Evolutionary conservation across 352 stramenopile genomes (phyloP), one percentile per base, ranked within the genome.

Genomic region (Pythium rishiriense): DNA sequence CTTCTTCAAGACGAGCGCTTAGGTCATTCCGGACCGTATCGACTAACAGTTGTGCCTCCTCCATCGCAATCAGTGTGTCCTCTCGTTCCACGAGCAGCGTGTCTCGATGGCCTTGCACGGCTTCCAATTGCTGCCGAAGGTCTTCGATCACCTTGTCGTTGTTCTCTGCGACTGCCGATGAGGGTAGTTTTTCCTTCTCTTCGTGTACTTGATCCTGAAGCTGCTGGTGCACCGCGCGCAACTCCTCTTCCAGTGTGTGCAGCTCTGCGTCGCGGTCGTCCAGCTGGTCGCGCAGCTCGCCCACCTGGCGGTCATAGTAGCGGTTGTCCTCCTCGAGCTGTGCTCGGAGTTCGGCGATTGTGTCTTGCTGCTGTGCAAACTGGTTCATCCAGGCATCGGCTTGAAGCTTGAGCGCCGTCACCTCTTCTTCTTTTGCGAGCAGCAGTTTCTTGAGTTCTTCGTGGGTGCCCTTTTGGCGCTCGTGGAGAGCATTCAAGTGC

Each of bases 371-470:
- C 42, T 70, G 54, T 6, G 83, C 59, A 41, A 82, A 57, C 54
- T 81, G 65, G 19, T 79, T 73, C 19, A 68, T 70, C 35, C 59
- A 69, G 25, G 48, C 45, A 37, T 64, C 59, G 9, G 68, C 72
- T 29, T 72, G 68, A 19, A 66, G 33, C 42, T 73, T 73, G 45
- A 91, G 72, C 5, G 64, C 52, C 19, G 59, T 59, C 25, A 85
- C 74, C 48, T 85, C 70, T 37, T 81, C 66, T 43, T 88, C 75
- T 11, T 75, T 78, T 10, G 74, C 68, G 5, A 60, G 57, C 21
- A 88, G 55, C 24, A 81, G 35, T 14, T 76, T 62, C 60, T 80
- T 70, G 61, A 89, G 74, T 25, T 77, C 70, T 25, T 80, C 73
- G 51, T 78, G 75, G 28, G 76, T 66, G 14, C 77, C 69, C 45